Evolutionary conservation across 306 rosid genomes (phyloP), one percentile per base, ranked within the genome.

Genomic region (Trichosanthes truncata): DNA sequence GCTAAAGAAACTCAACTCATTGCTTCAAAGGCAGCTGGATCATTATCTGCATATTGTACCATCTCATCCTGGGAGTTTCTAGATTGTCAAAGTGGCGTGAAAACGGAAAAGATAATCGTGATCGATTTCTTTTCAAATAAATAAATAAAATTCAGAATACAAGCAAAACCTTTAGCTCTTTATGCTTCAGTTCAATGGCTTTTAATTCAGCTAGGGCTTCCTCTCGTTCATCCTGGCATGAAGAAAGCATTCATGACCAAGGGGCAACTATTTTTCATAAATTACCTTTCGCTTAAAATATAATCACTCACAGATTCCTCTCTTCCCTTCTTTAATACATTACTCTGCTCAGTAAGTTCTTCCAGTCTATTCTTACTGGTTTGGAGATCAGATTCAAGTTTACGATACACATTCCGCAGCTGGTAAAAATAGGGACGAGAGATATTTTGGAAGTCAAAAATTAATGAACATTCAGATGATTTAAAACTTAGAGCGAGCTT

Each of bases 1-100:
- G 67, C 71, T 21, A 21, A 60, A 79, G 56, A 82, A 29, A 76
- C 80, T 79, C 85, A 90, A 92, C 97, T 95, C 97, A 84, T 95
- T 86, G 92, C 92, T 82, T 92, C 97, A 65, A 91, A 83, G 84
- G 96, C 93, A 76, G 98, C 97, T 1, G 97, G 98, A 85, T 95
- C 98, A 48, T 95, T 95, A 76, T 95, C 98, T 83, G 87, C 93
- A 85, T 89, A 95, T 78, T 90, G 90, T 77, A 81, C 86, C 89
- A 95, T 57, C 84, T 95, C 97, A 55, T 77, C 87, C 98, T 95
- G 91, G 77, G 80, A 88, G 81, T 36, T 45, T 69, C 52, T 65
- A 79, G 33, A 43, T 78, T 36, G 51, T 60, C 45, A 65, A 17
- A 36, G 8, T 33, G 48, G 53, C 31, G 18, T 4, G 76, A 67